Conservation (phyloP, 192 early-diverging fungal species). For the Linnemannia hyalina region DNA sequence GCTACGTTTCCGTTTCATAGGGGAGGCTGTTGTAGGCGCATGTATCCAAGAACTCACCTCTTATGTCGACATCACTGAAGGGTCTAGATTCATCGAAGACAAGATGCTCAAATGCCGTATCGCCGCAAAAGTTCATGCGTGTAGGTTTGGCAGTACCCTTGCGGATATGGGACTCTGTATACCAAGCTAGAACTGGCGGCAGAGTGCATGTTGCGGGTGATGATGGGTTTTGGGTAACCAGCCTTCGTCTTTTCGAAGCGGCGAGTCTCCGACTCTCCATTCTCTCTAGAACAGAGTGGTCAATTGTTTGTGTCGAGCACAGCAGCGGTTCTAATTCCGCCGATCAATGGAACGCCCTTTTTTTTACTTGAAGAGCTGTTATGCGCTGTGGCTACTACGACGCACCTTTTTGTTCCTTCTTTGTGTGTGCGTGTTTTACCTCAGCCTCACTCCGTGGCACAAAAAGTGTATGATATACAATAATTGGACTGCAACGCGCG, state of each 20-base stretch:
- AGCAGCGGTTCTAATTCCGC: too few species aligned
- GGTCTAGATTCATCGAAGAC: conserved; percentile 75
- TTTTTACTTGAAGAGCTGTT: too few species aligned
- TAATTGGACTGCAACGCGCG: too few species aligned
- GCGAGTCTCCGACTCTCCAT: conserved; percentile 39
- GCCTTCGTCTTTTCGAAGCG: conserved; percentile 75
- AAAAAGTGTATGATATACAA: too few species aligned
- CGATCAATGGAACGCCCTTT: too few species aligned
- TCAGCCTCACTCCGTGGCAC: too few species aligned
- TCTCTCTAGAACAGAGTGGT: too few species aligned
- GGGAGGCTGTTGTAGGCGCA: conserved; percentile 72
- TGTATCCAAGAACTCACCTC: conserved; percentile 66
- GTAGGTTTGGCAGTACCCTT: conserved; percentile 63
- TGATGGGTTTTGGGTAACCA: conserved; percentile 61
- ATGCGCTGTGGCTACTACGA: too few species aligned
- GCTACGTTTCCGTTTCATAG: conserved; percentile 71
- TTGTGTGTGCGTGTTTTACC: too few species aligned
- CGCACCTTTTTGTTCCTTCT: too few species aligned
- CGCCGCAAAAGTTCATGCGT: conserved; percentile 67
- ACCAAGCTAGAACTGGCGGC: conserved; percentile 65
- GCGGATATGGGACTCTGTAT: conserved; percentile 74
- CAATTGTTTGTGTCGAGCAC: too few species aligned
- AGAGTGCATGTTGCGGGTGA: conserved; percentile 56
- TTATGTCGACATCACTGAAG: conserved; percentile 72
- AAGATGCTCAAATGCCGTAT: conserved; percentile 68